Base-by-base conservation (phyloP, 2,329 filamentous ascomycete genomes). In the Shiraia bambusicola region DNA sequence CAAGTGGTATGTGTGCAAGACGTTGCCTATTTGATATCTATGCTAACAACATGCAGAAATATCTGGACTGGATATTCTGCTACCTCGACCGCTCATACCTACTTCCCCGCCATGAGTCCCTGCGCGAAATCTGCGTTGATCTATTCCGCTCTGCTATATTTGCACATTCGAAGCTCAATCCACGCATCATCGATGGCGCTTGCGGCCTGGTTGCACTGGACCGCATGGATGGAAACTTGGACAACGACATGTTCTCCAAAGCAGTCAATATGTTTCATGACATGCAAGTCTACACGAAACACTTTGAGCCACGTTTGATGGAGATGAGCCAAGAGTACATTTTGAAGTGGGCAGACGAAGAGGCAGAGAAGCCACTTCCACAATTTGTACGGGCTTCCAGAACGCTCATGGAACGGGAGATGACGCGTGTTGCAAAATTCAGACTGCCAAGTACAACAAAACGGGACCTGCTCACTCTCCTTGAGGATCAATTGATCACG, bases 41-140 rank as follows among this genome's bases (percentile, higher is more conserved):
- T 25, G 45, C 51, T 57, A 28, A 60, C 26, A 31, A 16, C 13
- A 15, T 32, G 36, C 54, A 90, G 83, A 80, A 83, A 52, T 83
- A 84, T 11, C 81, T 98, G 37, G 82, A 90, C 34, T 92, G 87
- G 50, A 86, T 94, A 28, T 97, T 96, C 70, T 95, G 90, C 72
- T 98, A 91, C 61, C 79, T 98, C 52, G 92, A 98, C 65, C 84
- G 93, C 49, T 88, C 90, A 2, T 96, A 90, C 62, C 77, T 98
- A 6, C 75, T 95, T 2, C 84, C 86, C 42, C 83, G 84, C 32
- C 83, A 84, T 53, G 81, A 85, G 15, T 86, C 86, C 25, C 82
- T 98, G 42, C 86, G 91, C 59, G 88, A 95, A 60, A 83, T 95
- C 74, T 82, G 85, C 4, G 82, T 93, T 40, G 71, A 76, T 11